Base-by-base conservation (phyloP, 2,329 filamentous ascomycete genomes). In the Microcyclosporella mali region DNA sequence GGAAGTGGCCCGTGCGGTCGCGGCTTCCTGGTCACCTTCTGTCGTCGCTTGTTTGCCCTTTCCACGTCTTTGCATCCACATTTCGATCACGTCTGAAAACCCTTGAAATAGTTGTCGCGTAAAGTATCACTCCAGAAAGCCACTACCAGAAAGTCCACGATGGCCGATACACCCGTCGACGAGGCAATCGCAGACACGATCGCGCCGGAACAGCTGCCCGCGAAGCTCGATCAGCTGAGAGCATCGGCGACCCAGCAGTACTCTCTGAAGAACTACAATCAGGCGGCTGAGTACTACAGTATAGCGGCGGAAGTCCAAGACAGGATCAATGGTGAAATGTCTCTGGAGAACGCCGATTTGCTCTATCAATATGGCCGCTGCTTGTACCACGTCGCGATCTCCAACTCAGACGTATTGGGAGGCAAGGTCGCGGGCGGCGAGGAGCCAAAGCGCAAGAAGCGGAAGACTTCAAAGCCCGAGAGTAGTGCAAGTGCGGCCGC, bases 321-420 rank as follows among this genome's bases (percentile, higher is more conserved):
- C 45, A 80, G 87, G 64, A 73, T 95, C 64, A 92, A 95, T 64
- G 92, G 90, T 65, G 92, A 97, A 68, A 85, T 94, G 75, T 81
- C 81, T 12, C 81, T 86, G 3, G 82, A 88, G 45, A 98, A 98
- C 58, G 90, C 89, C 38, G 90, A 97, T 63, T 79, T 98, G 35
- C 79, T 97, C 15, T 98, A 94, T 66, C 79, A 88, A 51, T 98
- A 98, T 67, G 92, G 92, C 11, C 86, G 90, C 62, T 88, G 88
- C 43, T 72, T 98, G 15, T 97, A 94, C 74, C 89, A 89, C 65
- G 85, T 97, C 47, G 92, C 89, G 21, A 85, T 97, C 64, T 83
- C 81, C 64, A 95, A 94, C 67, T 95, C 88, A 62, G 89, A 97
- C 61, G 89, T 98, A 17, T 74, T 98, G 28, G 92, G 92, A 44